Base-by-base conservation (phyloP, 768 basidiomycete species). In the Hygrophoropsis aurantiaca region DNA sequence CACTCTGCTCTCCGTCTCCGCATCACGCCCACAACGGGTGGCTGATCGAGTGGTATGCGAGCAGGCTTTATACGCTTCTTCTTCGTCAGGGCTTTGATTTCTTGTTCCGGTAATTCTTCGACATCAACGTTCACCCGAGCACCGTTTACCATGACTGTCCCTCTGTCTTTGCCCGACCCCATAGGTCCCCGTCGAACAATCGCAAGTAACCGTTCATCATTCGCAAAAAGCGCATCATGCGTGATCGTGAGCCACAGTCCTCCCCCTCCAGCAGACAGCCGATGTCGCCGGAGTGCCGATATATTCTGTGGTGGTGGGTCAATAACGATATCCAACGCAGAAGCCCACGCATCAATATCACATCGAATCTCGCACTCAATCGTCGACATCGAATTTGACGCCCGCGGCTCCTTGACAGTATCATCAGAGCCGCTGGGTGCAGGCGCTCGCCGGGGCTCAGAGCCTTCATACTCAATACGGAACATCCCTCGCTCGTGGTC, bases 221-320 rank as follows among this genome's bases (percentile, higher is more conserved):
- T 81, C 5, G 86, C 77, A 53, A 84, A 81, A n/a, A 85, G 65
- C 2, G 82, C 81, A 52, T 95, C 90, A 57, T 98, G 94, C 4
- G 82, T 87, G 57, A 97, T 74, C 0, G 92, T 94, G 21, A 99
- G 66, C 97, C 97, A 99, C 16, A 97, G 67, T 0, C 97, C 97
- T 13, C 95, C 94, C 3, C 95, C 95, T 26, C 87, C 84, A 3
- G 77, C 71, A 1, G 92, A 92, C 5, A 98, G 74, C 5, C 87
- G 80, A 67, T 98, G 95, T 24, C 97, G 80, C 7, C 88, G 81
- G 8, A 99, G 75, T 50, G 87, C 91, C 1, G 87, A 80, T 30
- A 95, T 83, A 4, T 79, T 74, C 49, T 86, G 84, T 11, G 94
- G 94, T 3, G 94, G 91, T 2, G 95, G 97, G 64, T 97, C 94